Percentiles rank a stretch among this genome's conserved stretches.
phyloP scores from a whole-genome alignment of 148 eudicot species.

The Agrostemma githago region DNA sequence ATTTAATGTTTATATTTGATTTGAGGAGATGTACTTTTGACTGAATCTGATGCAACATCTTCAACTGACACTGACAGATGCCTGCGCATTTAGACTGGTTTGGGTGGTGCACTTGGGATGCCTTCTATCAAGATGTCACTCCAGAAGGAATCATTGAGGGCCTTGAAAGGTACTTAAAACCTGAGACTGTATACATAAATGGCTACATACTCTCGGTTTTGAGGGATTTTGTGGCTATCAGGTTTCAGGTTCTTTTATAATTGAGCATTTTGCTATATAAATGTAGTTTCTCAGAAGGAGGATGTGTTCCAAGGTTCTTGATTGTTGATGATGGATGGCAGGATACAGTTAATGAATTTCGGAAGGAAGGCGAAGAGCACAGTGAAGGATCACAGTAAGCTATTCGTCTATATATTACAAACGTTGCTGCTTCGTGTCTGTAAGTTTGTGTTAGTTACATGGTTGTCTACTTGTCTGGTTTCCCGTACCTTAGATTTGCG shows the following conservation, averaged over 20 bases:
- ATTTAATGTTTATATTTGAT: neutral
- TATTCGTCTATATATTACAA: neutral
- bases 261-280: neutral
- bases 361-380: conserved; percentile 36
- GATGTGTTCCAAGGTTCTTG: conserved; percentile 50
- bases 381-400: conserved; percentile 45
- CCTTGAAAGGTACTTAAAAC: conserved; percentile 44
- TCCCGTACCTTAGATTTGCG: conserved; percentile 38
- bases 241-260: conserved; percentile 6
- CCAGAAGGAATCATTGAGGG: conserved; percentile 51
- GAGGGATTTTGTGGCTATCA: conserved; percentile 3
- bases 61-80: conserved; percentile 29
- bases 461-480: neutral
- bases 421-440: neutral
- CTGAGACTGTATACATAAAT: neutral
- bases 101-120: conserved; percentile 78
- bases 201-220: neutral
- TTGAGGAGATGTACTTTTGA: neutral
- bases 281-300: conserved; percentile 49
- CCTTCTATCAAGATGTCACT: conserved; percentile 54
- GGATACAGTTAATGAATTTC: conserved; percentile 49
- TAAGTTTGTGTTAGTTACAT: neutral
- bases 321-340: conserved; percentile 74
- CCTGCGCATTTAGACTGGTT: conserved; percentile 63
- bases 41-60: neutral